These are phyloP conservation scores for Phytophthora rubi DNA, from an alignment of 352 stramenopile genomes.

Conservation along the genomic window DNA sequence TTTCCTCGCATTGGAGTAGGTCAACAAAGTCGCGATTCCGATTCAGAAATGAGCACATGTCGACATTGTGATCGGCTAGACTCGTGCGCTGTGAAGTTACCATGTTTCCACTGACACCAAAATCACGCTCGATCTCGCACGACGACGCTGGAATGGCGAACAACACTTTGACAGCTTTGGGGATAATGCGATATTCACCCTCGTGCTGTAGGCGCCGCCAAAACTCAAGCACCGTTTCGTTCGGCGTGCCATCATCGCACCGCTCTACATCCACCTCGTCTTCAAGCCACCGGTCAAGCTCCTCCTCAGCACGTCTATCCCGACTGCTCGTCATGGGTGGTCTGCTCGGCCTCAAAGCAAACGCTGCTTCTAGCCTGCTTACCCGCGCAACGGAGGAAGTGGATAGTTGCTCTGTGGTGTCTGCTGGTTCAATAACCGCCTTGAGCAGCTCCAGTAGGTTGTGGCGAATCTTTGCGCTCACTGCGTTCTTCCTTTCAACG, in stretches of 20 bases:
- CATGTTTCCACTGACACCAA: slow-evolving; percentile 19
- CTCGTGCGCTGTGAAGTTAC: slow-evolving; percentile 7
- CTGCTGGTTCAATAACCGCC: slow-evolving; percentile 3
- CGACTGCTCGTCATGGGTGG: background rate
- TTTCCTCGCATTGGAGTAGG: slow-evolving; percentile 26
- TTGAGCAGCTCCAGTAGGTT: slow-evolving; percentile 15
- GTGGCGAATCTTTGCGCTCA: slow-evolving; percentile 10
- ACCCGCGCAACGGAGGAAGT: background rate
- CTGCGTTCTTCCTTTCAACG: slow-evolving; percentile 4
- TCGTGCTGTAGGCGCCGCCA: slow-evolving; percentile 11
- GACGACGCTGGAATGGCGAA: slow-evolving; percentile 14
- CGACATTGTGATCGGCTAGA: slow-evolving; percentile 14
- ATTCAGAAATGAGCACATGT: slow-evolving; percentile 25
- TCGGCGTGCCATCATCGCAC: background rate
- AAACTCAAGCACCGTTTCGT: slow-evolving; percentile 21
- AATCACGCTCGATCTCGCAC: slow-evolving; percentile 25
- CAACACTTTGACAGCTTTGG: slow-evolving; percentile 16
- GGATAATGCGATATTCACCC: slow-evolving; percentile 18
- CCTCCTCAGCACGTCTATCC: slow-evolving; percentile 19
- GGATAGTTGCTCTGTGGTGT: background rate
- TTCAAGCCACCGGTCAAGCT: slow-evolving; percentile 14
- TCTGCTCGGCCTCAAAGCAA: background rate
- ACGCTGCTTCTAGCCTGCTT: slow-evolving; percentile 6
- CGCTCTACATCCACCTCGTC: slow-evolving; percentile 13
- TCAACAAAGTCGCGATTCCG: slow-evolving; percentile 23